A percentile compares a stretch with the other conserved stretches of the same genome.
These are phyloP conservation scores for Mayamaea pseudoterrestris DNA, from an alignment of 108 stramenopile species.

Conservation along the genomic window DNA sequence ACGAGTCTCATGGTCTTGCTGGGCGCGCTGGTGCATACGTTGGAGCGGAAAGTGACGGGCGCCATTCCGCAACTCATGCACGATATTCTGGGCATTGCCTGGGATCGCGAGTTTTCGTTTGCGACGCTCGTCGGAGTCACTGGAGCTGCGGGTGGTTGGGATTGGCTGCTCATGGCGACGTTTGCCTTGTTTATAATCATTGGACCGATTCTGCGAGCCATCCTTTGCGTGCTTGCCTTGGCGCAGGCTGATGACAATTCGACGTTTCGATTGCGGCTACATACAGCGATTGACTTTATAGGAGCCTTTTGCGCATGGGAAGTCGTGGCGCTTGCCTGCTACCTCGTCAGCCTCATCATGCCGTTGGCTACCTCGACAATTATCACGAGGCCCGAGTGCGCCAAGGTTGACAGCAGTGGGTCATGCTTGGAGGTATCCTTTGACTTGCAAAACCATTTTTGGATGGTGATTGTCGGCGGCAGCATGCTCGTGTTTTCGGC, in stretches of 20 bases:
- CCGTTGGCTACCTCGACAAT: conserved; percentile 72
- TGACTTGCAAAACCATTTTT: conserved; percentile 18
- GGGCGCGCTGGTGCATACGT: conserved; percentile 47
- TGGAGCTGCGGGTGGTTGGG: conserved; percentile 74
- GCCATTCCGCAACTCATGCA: conserved; percentile 58
- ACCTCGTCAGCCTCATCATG: conserved; percentile 74
- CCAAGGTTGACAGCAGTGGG: conserved; percentile 15
- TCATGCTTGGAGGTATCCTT: conserved; percentile 40
- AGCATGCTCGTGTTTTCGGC: conserved; percentile 11
- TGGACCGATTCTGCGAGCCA: conserved; percentile 25
- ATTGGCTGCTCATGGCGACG: conserved; percentile 67
- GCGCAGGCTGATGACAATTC: not conserved
- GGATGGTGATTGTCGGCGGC: conserved; percentile 19
- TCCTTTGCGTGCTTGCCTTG: conserved; percentile 16
- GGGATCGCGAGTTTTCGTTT: conserved; percentile 55
- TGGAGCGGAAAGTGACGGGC: conserved; percentile 67
- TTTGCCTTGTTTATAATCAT: conserved; percentile 55
- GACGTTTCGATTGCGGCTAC: not conserved
- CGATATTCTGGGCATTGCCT: conserved; percentile 62
- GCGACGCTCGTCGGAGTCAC: conserved; percentile 54
- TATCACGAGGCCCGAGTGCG: conserved; percentile 27
- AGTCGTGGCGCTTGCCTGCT: conserved; percentile 57
- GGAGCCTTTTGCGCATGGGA: conserved; percentile 85
- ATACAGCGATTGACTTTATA: conserved; percentile 43
- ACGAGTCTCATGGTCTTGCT: conserved; percentile 24